A percentile compares a stretch with the other conserved stretches of the same genome.
Conservation (phyloP, 1,139 yeast species). For the Kodamaea alishanica region DNA sequence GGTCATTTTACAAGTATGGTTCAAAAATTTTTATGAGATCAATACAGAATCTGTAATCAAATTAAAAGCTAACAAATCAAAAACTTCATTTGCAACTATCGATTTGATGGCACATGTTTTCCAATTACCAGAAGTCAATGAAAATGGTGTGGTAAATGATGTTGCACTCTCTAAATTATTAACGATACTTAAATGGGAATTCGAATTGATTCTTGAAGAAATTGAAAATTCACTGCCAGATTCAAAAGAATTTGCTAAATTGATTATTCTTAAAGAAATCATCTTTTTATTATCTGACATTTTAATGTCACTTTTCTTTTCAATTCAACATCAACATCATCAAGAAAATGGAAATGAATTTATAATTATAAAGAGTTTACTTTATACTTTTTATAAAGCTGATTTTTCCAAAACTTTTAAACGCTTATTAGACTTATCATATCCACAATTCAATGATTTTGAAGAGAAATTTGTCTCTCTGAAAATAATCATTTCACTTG, state of each 20-base stretch:
- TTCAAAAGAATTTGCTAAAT: constrained; percentile 15
- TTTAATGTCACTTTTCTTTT: constrained; percentile 19
- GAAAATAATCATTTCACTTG: constrained; percentile 27
- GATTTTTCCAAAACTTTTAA: constrained; percentile 25
- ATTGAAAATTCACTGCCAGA: constrained; percentile 14
- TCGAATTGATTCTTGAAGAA: constrained; percentile 16
- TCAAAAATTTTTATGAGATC: constrained; percentile 17
- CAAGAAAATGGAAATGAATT: constrained; percentile 16
- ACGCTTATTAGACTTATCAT: constrained; percentile 23
- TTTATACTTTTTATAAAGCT: constrained; percentile 21
- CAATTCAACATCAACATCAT: constrained; percentile 12
- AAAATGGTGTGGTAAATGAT: constrained; percentile 12
- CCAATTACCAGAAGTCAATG: constrained; percentile 16
- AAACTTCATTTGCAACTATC: constrained; percentile 3
- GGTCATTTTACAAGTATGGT: constrained; percentile 24
- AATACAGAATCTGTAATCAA: constrained; percentile 8
- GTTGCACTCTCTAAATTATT: constrained; percentile 17
- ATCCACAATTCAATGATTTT: constrained; percentile 12
- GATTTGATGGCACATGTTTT: constrained; percentile 17
- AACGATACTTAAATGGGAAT: constrained; percentile 17
- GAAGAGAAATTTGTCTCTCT: constrained; percentile 13
- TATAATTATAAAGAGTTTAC: constrained; percentile 18
- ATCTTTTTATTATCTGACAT: constrained; percentile 26
- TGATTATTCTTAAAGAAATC: constrained; percentile 27
- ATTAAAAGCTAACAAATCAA: constrained; percentile 4